A percentile compares a stretch with the other conserved stretches of the same genome.
Conservation (phyloP, 805 yeast species). For the Suhomyces prunicola region DNA sequence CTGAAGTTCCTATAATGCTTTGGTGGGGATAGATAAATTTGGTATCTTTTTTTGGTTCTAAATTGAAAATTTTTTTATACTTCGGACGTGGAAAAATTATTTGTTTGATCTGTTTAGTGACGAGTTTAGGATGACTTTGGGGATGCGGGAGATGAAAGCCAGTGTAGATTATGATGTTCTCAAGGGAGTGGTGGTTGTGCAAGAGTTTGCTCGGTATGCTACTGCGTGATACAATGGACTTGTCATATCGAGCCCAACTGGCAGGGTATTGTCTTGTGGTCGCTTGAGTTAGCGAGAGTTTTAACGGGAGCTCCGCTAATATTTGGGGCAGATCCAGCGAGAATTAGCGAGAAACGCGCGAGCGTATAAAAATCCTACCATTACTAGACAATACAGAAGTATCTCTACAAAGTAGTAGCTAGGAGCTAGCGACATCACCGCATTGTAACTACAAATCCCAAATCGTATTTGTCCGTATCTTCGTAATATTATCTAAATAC, state of each 20-base stretch:
- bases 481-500: slow-evolving; percentile 1
- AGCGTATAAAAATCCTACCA: not conserved
- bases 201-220: too few species aligned
- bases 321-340: not conserved
- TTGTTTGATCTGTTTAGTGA: not conserved
- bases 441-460: not conserved
- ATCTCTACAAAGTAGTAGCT: not conserved
- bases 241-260: not conserved
- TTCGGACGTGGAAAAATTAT: not conserved
- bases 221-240: too few species aligned
- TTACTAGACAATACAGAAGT: not conserved
- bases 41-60: not conserved
- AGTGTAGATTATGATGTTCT: not conserved
- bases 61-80: not conserved
- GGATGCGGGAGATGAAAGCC: not conserved
- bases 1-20: not conserved
- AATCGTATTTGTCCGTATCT: not conserved
- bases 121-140: not conserved
- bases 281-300: not conserved
- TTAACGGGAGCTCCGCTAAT: not conserved
- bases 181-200: not conserved
- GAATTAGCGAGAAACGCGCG: not conserved
- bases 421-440: not conserved
- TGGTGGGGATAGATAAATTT: not conserved
- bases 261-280: not conserved